Evolutionary conservation across 495 filamentous ascomycete species (phyloP), one percentile per base, ranked within the genome.

Genomic region (Penicillium longicatenatum): DNA sequence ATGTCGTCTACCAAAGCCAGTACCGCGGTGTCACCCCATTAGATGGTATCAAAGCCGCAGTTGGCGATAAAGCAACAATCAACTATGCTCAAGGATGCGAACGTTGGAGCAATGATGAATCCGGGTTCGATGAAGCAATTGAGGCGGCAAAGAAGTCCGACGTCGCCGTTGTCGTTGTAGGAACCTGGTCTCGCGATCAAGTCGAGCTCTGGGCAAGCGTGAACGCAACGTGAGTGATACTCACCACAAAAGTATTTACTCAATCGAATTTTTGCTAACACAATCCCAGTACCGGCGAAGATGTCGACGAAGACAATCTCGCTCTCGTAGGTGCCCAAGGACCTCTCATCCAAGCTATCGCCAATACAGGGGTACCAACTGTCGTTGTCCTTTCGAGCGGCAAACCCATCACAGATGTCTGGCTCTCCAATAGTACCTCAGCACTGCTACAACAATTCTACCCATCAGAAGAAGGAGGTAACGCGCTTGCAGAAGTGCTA

Each of bases 131-230:
- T 0, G 86, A 84, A 62, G 87, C 88, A 20, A 64, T 89, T 30
- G 72, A 79, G 3, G 82, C 84, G 4, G 87, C 86, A 2, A 75
- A 85, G 59, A 81, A 76, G 29, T 86, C 87, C 4, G 87, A 90
- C 58, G 82, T 89, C 9, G 87, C 88, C 2, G 78, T 90, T 8
- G 86, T 91, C 0, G 76, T 90, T 3, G 86, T 89, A 0, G 88
- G 87, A 42, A 91, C 88, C 29, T 89, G 86, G 87, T 84, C 81
- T n/a, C 79, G 87, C 33, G 87, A 90, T 57, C 86, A 90, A 64
- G 66, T 72, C 26, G 79, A 89, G 61, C 77, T 90, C 4, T 90
- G 87, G 87, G 61, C 73, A 49, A 84, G 86, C 4, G 62, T 89
- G 10, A 90, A 91, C 59, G 87, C 88, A 45, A 84, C 82, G 69